phyloP scores from a whole-genome alignment of 495 filamentous ascomycete genomes.

The Beverwykella pulmonaria region DNA sequence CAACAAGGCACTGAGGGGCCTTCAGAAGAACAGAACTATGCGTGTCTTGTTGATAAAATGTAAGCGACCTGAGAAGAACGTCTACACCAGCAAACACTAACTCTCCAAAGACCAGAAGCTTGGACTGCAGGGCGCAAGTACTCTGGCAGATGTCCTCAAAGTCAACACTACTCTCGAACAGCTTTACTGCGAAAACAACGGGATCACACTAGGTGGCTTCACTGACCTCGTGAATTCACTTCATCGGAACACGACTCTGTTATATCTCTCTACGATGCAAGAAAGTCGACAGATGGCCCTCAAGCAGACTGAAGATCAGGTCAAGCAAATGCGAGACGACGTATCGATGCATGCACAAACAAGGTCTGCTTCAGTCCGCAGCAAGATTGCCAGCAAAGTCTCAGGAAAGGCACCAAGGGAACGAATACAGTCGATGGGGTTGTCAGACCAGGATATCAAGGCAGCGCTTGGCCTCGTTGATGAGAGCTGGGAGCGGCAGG shows the following conservation, averaged over 20 bases:
- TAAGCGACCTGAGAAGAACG: conserved; percentile 15
- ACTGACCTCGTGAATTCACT: conserved; percentile 75
- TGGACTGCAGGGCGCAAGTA: conserved; percentile 72
- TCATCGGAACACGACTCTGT: conserved; percentile 65
- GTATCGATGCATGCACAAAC: conserved; percentile 38
- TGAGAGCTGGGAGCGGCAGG: conserved; percentile 65
- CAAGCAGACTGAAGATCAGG: conserved; percentile 62
- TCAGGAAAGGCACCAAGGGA: conserved; percentile 21
- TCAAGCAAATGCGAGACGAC: conserved; percentile 55
- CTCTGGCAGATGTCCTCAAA: conserved; percentile 74
- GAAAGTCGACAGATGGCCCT: conserved; percentile 64
- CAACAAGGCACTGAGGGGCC: conserved; percentile 72
- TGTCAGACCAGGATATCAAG: conserved; percentile 48
- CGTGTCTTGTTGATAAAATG: conserved; percentile 73
- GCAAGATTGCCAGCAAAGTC: conserved; percentile 30
- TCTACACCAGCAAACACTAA: neutral
- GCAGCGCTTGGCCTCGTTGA: conserved; percentile 56
- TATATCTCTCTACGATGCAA: conserved; percentile 69
- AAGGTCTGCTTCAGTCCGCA: conserved; percentile 27
- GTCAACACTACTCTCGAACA: conserved; percentile 66
- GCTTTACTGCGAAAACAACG: conserved; percentile 77
- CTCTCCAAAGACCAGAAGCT: conserved; percentile 41
- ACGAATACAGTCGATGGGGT: conserved; percentile 1
- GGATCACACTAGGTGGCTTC: conserved; percentile 75
- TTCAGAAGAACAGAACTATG: conserved; percentile 75